A percentile compares a stretch with the other conserved stretches of the same genome.
Evolutionary conservation across 73 alveolate species (phyloP).

Genomic region (Symbiodinium pilosum): DNA sequence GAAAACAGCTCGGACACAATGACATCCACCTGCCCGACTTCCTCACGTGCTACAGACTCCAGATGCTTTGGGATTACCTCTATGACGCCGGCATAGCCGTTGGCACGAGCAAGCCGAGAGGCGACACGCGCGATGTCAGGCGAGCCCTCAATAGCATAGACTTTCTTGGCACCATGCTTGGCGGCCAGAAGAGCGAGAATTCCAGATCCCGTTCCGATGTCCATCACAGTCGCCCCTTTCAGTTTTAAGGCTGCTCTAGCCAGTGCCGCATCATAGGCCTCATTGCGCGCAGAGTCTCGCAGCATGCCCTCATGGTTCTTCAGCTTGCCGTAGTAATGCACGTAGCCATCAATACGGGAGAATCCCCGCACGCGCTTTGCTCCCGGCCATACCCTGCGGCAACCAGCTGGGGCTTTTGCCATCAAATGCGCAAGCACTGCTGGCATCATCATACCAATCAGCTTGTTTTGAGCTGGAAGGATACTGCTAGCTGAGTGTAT

Average conservation of each 20-base stretch:
- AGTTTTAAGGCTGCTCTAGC: neutral
- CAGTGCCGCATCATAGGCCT: constrained; percentile 46
- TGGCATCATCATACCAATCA: no score
- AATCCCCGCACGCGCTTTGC: neutral
- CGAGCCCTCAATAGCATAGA: constrained; percentile 97
- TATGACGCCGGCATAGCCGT: constrained; percentile 11
- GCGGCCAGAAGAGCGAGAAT: constrained; percentile 98
- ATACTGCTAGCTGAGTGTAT: no score
- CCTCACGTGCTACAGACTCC: constrained; percentile 48
- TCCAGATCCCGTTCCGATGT: constrained; percentile 98
- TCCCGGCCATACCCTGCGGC: neutral
- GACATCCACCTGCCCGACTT: neutral
- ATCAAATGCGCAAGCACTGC: no score
- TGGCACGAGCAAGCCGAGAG: constrained; percentile 7
- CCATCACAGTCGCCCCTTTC: constrained; percentile 25
- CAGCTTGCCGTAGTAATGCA: constrained; percentile 65
- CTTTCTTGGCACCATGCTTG: constrained; percentile 97
- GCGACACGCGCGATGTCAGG: constrained; percentile 91
- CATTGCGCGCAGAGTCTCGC: constrained; percentile 82
- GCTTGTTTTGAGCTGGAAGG: no score
- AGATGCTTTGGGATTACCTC: constrained; percentile 76
- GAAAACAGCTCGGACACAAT: constrained; percentile 83
- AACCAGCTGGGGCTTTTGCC: no score
- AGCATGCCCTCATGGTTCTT: constrained; percentile 90
- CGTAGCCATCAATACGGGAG: constrained; percentile 46